Conservation (phyloP, 23 red algal species). For the Porphyridium purpureum region DNA sequence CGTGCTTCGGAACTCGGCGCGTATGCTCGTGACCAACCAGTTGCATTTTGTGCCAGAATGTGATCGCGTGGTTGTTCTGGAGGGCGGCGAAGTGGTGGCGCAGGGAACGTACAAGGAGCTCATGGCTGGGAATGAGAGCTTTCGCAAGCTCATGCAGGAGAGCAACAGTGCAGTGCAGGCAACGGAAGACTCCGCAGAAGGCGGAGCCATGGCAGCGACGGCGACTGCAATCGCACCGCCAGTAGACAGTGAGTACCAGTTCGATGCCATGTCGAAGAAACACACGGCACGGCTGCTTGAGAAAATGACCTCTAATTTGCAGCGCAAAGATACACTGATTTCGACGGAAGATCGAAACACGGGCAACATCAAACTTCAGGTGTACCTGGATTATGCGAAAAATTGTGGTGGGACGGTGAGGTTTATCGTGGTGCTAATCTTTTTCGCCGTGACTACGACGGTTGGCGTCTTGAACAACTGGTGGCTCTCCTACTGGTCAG, state of each 20-base stretch:
- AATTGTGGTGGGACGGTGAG: constrained; percentile 29
- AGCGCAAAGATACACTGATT: constrained; percentile 49
- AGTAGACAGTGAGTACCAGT: neutral
- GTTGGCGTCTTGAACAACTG: constrained; percentile 50
- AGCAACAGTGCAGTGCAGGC: constrained; percentile 8
- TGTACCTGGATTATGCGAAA: constrained; percentile 56
- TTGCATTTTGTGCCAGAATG: constrained; percentile 62
- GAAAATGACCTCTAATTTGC: too few species aligned
- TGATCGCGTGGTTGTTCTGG: constrained; percentile 45
- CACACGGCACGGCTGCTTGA: neutral
- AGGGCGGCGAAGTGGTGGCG: constrained; percentile 14
- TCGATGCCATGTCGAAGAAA: neutral
- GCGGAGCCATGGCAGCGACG: too few species aligned
- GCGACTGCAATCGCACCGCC: too few species aligned
- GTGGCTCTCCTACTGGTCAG: constrained; percentile 84
- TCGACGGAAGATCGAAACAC: constrained; percentile 51
- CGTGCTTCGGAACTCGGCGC: constrained; percentile 28
- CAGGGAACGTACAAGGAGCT: constrained; percentile 24
- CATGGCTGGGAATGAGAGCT: constrained; percentile 11
- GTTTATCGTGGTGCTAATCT: constrained; percentile 33
- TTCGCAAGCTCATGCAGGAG: constrained; percentile 45
- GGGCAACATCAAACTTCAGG: constrained; percentile 36
- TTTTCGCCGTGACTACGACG: constrained; percentile 26
- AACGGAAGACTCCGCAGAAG: neutral
- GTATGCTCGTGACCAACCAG: constrained; percentile 90